Evolutionary conservation across 2,329 filamentous ascomycete genomes (phyloP).

Genomic region (Bipolaris oryzae): DNA sequence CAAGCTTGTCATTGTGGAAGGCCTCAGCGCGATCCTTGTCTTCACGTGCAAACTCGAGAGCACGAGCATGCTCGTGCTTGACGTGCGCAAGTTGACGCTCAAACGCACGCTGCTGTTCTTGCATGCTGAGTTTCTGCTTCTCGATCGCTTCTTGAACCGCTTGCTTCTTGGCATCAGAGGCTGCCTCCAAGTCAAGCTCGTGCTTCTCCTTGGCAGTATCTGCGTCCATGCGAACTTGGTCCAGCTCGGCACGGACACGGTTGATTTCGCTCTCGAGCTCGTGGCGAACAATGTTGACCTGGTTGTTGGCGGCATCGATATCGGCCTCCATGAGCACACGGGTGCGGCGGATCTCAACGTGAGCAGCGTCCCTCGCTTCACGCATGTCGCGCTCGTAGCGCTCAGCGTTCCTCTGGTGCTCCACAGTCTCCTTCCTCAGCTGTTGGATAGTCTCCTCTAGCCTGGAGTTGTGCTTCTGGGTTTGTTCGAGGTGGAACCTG

Average conservation of each 20-base stretch:
- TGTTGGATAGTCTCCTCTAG: constrained; percentile 64
- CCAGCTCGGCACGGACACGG: constrained; percentile 74
- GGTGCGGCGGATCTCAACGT: constrained; percentile 79
- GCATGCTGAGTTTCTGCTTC: constrained; percentile 59
- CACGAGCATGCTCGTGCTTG: constrained; percentile 62
- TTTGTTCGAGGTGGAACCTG: constrained; percentile 72
- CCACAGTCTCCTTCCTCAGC: constrained; percentile 69
- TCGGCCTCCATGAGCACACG: constrained; percentile 80
- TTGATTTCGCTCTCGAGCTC: constrained; percentile 81
- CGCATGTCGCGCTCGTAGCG: constrained; percentile 81
- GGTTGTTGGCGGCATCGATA: constrained; percentile 80
- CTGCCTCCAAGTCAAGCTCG: constrained; percentile 84
- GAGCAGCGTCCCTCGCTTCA: constrained; percentile 79
- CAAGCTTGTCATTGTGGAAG: constrained; percentile 79
- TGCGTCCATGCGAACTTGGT: constrained; percentile 76
- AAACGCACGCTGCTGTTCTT: constrained; percentile 56
- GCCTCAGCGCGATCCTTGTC: constrained; percentile 81
- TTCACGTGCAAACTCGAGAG: constrained; percentile 74
- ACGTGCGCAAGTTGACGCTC: constrained; percentile 54
- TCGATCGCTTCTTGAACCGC: constrained; percentile 62
- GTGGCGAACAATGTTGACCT: constrained; percentile 81
- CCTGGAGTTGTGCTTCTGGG: constrained; percentile 64
- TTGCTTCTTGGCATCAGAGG: constrained; percentile 69
- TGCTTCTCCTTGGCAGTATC: constrained; percentile 81
- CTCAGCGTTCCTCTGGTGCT: constrained; percentile 71